These are phyloP conservation scores for Beauveria rudraprayagi DNA, from an alignment of 2,329 filamentous ascomycete species.

Conservation along the genomic window DNA sequence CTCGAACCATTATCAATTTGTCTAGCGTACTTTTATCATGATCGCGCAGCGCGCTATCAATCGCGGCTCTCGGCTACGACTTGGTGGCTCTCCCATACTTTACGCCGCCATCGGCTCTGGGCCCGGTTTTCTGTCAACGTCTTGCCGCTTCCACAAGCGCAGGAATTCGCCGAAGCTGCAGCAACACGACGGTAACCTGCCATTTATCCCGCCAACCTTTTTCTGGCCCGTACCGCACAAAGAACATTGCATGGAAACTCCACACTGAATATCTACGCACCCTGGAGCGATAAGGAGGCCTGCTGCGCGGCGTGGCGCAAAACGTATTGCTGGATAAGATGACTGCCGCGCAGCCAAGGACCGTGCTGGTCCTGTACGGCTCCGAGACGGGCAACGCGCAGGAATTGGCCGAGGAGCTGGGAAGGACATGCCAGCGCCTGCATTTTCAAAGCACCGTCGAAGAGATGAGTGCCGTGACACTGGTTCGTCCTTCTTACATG, in stretches of 20 bases:
- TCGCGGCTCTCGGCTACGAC: neutral
- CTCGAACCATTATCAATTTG: too few species aligned
- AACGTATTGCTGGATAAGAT: neutral
- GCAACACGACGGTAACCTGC: neutral
- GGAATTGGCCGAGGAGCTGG: slow-evolving; percentile 82
- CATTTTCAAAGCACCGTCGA: slow-evolving; percentile 69
- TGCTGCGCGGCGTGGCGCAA: neutral
- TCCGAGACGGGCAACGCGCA: slow-evolving; percentile 94
- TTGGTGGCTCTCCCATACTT: neutral
- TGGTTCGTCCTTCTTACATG: slow-evolving; percentile 47
- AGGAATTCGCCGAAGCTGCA: neutral
- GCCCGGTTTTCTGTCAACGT: slow-evolving; percentile 8
- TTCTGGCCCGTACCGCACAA: too few species aligned
- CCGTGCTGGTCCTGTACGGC: slow-evolving; percentile 72
- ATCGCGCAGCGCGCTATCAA: neutral
- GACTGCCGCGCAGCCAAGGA: slow-evolving; percentile 23
- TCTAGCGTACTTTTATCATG: neutral
- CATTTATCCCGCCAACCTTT: neutral
- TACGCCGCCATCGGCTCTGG: slow-evolving; percentile 8
- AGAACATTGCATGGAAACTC: neutral
- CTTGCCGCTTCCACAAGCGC: neutral
- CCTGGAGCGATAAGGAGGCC: neutral
- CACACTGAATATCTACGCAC: neutral
- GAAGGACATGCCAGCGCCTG: slow-evolving; percentile 63
- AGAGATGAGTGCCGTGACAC: slow-evolving; percentile 67